Evolutionary conservation across 2,329 filamentous ascomycete species (phyloP).

Genomic region (Penicillium janthinellum): DNA sequence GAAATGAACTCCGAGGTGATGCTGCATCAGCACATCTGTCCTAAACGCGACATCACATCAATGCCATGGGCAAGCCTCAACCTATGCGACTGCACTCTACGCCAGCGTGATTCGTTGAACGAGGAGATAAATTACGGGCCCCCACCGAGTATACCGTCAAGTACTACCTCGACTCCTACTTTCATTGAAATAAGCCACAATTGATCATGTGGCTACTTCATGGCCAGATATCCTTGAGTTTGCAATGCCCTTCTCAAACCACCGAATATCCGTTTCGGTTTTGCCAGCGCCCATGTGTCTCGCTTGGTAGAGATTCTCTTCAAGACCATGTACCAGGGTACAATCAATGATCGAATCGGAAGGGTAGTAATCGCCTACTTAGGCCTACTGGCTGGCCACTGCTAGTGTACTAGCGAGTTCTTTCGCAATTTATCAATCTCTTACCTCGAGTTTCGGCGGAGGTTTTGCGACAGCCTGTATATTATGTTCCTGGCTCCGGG

Average conservation of each 20-base stretch:
- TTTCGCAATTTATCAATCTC: no score
- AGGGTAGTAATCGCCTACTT: no score
- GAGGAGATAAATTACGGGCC: neutral
- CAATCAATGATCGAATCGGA: no score
- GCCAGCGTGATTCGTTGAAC: no score
- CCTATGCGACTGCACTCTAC: neutral
- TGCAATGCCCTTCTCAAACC: neutral
- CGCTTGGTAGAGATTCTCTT: neutral
- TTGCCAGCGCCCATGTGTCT: neutral
- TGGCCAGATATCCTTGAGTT: neutral
- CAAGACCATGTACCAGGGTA: no score
- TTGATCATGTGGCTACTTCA: neutral
- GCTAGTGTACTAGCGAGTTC: no score
- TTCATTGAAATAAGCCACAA: neutral
- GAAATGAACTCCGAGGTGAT: constrained; percentile 38
- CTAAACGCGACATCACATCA: neutral
- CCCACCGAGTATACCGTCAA: neutral
- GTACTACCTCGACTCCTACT: neutral
- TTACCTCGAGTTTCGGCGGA: no score
- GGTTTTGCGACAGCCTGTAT: no score
- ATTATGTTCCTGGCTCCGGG: no score
- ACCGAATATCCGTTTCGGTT: no score
- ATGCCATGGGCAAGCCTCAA: neutral
- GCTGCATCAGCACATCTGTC: neutral
- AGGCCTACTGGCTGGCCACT: no score